A percentile compares a stretch with the other conserved stretches of the same genome.
Evolutionary conservation across 768 basidiomycete genomes (phyloP).

Genomic region (Rhizopogon salebrosus): DNA sequence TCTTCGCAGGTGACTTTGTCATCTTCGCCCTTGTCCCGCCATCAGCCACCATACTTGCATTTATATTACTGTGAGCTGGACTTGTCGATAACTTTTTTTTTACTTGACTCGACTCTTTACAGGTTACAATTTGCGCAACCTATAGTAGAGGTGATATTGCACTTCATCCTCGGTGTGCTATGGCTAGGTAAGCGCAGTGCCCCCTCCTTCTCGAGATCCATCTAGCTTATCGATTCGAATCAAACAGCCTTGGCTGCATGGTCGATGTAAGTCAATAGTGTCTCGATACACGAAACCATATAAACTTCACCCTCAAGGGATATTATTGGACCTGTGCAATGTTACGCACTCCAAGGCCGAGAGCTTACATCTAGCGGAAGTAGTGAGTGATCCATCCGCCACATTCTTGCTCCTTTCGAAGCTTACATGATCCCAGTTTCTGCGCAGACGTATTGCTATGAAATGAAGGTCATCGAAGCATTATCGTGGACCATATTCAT

Average conservation of each 20-base stretch:
- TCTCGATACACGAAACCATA: neutral
- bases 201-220: neutral
- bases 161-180: slow-evolving; percentile 53
- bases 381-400: slow-evolving; percentile 35
- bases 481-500: slow-evolving; percentile 74
- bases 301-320: slow-evolving; percentile 41
- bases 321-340: slow-evolving; percentile 61
- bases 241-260: slow-evolving; percentile 69
- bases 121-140: slow-evolving; percentile 73
- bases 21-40: slow-evolving; percentile 66
- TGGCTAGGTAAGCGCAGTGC: slow-evolving; percentile 57
- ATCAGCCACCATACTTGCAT: slow-evolving; percentile 57
- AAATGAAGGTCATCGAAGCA: slow-evolving; percentile 76
- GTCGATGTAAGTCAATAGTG: slow-evolving; percentile 47
- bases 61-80: slow-evolving; percentile 50
- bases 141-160: slow-evolving; percentile 47
- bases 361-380: slow-evolving; percentile 47
- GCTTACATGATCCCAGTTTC: slow-evolving; percentile 39
- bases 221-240: slow-evolving; percentile 7
- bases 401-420: neutral
- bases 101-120: slow-evolving; percentile 4
- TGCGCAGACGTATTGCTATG: slow-evolving; percentile 57
- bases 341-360: slow-evolving; percentile 43
- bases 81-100: neutral
- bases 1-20: slow-evolving; percentile 54